Percentiles rank a stretch among this genome's conserved stretches.
Conservation (phyloP, 2,329 filamentous ascomycete genomes). For the Cyphellophora attinorum region DNA sequence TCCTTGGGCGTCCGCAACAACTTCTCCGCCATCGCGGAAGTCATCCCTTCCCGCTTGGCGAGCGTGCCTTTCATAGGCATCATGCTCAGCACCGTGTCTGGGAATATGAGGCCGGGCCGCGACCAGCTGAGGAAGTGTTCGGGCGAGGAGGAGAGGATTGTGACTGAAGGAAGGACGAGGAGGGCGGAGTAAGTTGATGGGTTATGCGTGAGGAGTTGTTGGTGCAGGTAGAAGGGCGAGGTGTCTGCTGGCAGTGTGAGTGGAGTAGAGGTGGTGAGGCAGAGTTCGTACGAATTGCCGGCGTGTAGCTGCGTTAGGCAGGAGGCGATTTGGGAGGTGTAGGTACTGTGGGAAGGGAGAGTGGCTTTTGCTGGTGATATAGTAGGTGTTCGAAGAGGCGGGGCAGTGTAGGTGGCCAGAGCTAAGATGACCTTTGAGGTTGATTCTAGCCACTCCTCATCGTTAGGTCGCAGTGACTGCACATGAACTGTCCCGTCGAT, state of each 20-base stretch:
- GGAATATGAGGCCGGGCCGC: slow-evolving; percentile 22
- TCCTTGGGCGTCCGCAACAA: slow-evolving; percentile 78
- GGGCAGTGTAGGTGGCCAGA: not conserved
- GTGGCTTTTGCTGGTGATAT: slow-evolving; percentile 17
- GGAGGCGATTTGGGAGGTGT: slow-evolving; percentile 55
- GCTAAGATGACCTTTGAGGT: slow-evolving; percentile 16
- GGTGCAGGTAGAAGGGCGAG: slow-evolving; percentile 51
- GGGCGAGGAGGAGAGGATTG: slow-evolving; percentile 73
- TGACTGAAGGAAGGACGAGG: slow-evolving; percentile 58
- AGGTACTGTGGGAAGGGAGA: slow-evolving; percentile 37
- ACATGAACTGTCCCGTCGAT: slow-evolving; percentile 50
- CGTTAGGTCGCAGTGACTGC: slow-evolving; percentile 50
- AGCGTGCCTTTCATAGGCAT: slow-evolving; percentile 96
- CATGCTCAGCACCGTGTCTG: slow-evolving; percentile 49
- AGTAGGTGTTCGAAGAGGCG: too few species aligned
- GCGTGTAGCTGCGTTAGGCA: slow-evolving; percentile 65
- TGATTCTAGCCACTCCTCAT: slow-evolving; percentile 39
- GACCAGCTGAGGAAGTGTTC: slow-evolving; percentile 77
- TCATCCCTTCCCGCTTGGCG: slow-evolving; percentile 61
- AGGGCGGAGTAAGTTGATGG: slow-evolving; percentile 81
- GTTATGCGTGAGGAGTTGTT: slow-evolving; percentile 58
- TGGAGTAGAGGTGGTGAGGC: slow-evolving; percentile 52
- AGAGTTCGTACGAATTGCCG: slow-evolving; percentile 79
- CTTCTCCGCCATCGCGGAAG: slow-evolving; percentile 59
- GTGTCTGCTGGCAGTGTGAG: slow-evolving; percentile 10